phyloP scores from a whole-genome alignment of 2,329 filamentous ascomycete genomes.

The Botrytis aclada region DNA sequence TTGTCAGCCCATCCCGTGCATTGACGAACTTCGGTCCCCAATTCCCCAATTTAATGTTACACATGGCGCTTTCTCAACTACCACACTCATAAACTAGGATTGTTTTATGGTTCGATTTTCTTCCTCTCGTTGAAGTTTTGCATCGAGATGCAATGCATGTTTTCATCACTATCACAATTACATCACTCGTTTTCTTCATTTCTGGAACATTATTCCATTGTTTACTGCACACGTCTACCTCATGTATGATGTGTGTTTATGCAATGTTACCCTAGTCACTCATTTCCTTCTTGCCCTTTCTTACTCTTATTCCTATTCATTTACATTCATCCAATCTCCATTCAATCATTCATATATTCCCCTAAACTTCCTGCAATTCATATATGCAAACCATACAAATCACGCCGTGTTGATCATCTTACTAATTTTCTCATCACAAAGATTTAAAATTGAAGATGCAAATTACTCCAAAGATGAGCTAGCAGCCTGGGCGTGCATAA shows the following conservation, averaged over 20 bases:
- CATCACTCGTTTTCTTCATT: not conserved
- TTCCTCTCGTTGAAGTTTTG: not conserved
- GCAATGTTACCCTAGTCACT: not conserved
- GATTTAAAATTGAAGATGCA: constrained; percentile 83
- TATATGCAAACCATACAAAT: not conserved
- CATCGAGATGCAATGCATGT: not conserved
- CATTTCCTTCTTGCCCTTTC: not conserved
- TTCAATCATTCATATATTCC: not conserved
- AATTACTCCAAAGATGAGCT: constrained; percentile 75
- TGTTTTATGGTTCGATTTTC: not conserved
- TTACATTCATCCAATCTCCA: not conserved
- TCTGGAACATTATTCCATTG: not conserved
- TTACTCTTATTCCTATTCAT: not conserved
- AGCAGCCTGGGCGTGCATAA: constrained; percentile 84
- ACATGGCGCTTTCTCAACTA: constrained; percentile 2
- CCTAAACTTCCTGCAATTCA: not conserved
- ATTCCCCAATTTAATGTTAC: not conserved
- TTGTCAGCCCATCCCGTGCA: not conserved
- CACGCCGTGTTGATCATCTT: not conserved
- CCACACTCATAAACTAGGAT: not conserved
- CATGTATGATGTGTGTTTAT: not conserved
- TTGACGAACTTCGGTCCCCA: not conserved
- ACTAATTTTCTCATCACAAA: constrained; percentile 20
- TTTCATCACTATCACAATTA: not conserved
- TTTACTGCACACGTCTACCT: not conserved